Evolutionary conservation across 2,329 filamentous ascomycete genomes (phyloP).

Genomic region (Fusarium palustre): DNA sequence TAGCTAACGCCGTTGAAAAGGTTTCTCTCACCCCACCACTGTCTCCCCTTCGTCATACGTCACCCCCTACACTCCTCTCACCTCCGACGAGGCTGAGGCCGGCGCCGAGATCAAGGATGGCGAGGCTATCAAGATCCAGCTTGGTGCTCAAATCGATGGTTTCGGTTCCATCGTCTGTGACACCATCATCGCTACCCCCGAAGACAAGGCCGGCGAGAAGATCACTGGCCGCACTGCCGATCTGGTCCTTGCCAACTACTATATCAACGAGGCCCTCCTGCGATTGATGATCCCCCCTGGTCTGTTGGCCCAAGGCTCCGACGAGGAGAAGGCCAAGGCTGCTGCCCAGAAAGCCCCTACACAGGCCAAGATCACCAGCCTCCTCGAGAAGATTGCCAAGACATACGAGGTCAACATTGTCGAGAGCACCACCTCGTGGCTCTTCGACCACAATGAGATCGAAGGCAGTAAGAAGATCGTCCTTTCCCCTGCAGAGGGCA

Average conservation of each 20-base stretch:
- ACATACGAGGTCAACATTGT: conserved; percentile 92
- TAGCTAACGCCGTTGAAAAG: conserved; percentile 56
- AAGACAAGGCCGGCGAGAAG: conserved; percentile 70
- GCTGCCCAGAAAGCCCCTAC: conserved; percentile 83
- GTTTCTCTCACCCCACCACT: conserved; percentile 93
- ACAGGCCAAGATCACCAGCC: conserved; percentile 85
- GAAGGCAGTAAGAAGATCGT: conserved; percentile 99
- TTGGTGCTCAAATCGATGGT: conserved; percentile 98
- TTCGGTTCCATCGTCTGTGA: conserved; percentile 97
- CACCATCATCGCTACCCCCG: conserved; percentile 79
- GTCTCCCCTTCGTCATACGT: conserved; percentile 94
- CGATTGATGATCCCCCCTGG: conserved; percentile 93
- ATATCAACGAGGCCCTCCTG: conserved; percentile 94
- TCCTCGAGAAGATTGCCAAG: conserved; percentile 93
- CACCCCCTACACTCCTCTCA: conserved; percentile 95
- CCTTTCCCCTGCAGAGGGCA: conserved; percentile 83
- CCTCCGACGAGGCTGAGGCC: conserved; percentile 87
- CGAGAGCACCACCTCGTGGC: conserved; percentile 98
- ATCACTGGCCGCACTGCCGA: conserved; percentile 85
- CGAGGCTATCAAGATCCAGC: conserved; percentile 95
- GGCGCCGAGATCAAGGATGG: conserved; percentile 81
- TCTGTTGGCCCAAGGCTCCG: conserved; percentile 81
- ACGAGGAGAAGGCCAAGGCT: conserved; percentile 96
- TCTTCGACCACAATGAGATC: conserved; percentile 97
- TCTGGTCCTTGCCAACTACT: conserved; percentile 89